Conservation (phyloP, 2,329 filamentous ascomycete species). For the Pseudopithomyces maydicus region DNA sequence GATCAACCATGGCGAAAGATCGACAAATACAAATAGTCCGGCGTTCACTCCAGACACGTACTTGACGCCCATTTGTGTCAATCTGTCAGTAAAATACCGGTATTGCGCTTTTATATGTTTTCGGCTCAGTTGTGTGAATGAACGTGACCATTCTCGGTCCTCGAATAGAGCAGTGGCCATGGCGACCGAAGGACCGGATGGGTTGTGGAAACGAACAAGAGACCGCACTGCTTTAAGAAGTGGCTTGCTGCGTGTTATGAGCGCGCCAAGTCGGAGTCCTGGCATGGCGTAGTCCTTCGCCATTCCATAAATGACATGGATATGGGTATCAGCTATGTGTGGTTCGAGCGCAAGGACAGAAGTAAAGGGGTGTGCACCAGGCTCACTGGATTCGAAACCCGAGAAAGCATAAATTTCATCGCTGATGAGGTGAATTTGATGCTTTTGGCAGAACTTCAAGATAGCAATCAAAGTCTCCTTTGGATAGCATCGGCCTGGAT, state of each 20-base stretch:
- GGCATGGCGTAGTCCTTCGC: slow-evolving; percentile 40
- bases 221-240: slow-evolving; percentile 24
- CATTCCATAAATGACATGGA: slow-evolving; percentile 39
- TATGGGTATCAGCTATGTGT: slow-evolving; percentile 18
- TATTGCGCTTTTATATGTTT: slow-evolving; percentile 49
- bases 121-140: slow-evolving; percentile 53
- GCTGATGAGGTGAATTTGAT: slow-evolving; percentile 34
- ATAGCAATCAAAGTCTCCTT: slow-evolving; percentile 43
- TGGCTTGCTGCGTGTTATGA: slow-evolving; percentile 22
- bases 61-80: slow-evolving; percentile 51
- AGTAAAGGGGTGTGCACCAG: slow-evolving; percentile 16
- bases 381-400: slow-evolving; percentile 21
- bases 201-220: slow-evolving; percentile 43
- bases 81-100: slow-evolving; percentile 42
- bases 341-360: slow-evolving; percentile 26
- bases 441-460: slow-evolving; percentile 31
- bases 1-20: slow-evolving; percentile 44
- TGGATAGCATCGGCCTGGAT: background rate
- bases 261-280: slow-evolving; percentile 42
- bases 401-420: slow-evolving; percentile 44
- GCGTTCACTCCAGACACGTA: slow-evolving; percentile 58
- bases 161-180: slow-evolving; percentile 25
- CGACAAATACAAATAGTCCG: slow-evolving; percentile 62
- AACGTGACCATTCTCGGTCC: slow-evolving; percentile 39
- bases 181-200: slow-evolving; percentile 20